Evolutionary conservation across 176 grass and related monocot species (phyloP).

Genomic region (Carex parvula): DNA sequence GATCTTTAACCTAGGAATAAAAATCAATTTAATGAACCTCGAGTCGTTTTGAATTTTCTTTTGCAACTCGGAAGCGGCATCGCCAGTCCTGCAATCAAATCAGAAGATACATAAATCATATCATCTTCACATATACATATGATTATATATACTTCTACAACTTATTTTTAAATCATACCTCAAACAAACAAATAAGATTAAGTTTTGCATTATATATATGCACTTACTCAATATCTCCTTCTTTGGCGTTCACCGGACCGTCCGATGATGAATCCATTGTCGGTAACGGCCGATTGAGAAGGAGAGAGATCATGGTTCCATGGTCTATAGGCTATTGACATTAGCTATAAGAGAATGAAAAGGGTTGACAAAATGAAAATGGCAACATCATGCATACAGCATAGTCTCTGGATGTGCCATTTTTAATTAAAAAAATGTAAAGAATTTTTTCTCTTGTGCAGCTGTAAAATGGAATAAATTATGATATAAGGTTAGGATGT

Average conservation of each 20-base stretch:
- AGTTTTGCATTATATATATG: not conserved
- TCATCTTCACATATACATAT: not conserved
- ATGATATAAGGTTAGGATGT: not conserved
- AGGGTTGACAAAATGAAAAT: constrained; percentile 13
- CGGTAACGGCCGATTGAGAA: not conserved
- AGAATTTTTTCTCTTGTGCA: not conserved
- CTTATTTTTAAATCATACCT: not conserved
- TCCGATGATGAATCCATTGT: not conserved
- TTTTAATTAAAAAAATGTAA: not conserved
- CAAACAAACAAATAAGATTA: not conserved
- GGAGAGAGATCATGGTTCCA: not conserved
- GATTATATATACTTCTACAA: not conserved
- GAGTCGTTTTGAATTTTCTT: not conserved
- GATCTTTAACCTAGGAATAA: not conserved
- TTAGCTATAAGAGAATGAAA: not conserved
- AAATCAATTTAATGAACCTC: not conserved
- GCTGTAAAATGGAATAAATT: not conserved
- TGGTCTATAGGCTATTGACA: not conserved
- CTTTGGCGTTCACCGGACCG: not conserved
- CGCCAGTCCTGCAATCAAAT: constrained; percentile 6
- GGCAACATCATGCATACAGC: constrained; percentile 11
- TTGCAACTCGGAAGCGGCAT: constrained; percentile 7
- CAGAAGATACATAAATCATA: not conserved
- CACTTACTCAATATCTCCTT: constrained; percentile 21
- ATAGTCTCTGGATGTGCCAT: constrained; percentile 3